A percentile compares a stretch with the other conserved stretches of the same genome.
Evolutionary conservation across 352 stramenopile genomes (phyloP).

Genomic region (Pythium phragmitis): DNA sequence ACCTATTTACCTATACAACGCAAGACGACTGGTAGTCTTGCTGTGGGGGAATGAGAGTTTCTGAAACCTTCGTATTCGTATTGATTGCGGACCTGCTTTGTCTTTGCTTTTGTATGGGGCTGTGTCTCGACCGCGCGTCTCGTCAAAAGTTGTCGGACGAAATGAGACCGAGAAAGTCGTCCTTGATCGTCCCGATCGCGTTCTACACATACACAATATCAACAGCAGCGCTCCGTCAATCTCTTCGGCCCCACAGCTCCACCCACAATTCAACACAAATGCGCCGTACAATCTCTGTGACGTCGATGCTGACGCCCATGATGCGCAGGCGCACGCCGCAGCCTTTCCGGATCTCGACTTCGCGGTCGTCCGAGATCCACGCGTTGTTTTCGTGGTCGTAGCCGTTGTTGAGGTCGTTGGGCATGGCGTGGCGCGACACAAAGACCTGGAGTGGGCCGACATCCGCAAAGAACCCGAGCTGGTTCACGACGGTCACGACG

Average conservation of each 20-base stretch:
- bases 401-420: conserved; percentile 93
- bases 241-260: not conserved
- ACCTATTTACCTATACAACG: no score
- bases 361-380: conserved; percentile 97
- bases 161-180: conserved; percentile 98
- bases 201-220: conserved; percentile 50
- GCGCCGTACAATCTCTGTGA: conserved; percentile 90
- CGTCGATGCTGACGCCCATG: conserved; percentile 96
- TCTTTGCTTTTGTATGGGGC: not conserved
- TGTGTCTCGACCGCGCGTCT: not conserved
- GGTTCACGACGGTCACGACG: conserved; percentile 95
- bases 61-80: conserved; percentile 1
- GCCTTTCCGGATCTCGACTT: conserved; percentile 95
- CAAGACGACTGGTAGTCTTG: no score
- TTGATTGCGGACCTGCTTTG: not conserved
- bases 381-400: conserved; percentile 97
- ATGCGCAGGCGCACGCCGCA: conserved; percentile 96
- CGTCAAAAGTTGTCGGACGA: conserved; percentile 74
- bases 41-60: no score
- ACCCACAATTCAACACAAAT: not conserved
- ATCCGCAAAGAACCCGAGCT: conserved; percentile 96
- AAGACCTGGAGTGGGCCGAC: conserved; percentile 96
- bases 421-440: conserved; percentile 95
- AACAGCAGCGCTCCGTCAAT: conserved; percentile 1
- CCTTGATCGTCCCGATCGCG: conserved; percentile 97